Evolutionary conservation across 495 filamentous ascomycete species (phyloP), one percentile per base, ranked within the genome.

Genomic region (Hypoxylon rickii): DNA sequence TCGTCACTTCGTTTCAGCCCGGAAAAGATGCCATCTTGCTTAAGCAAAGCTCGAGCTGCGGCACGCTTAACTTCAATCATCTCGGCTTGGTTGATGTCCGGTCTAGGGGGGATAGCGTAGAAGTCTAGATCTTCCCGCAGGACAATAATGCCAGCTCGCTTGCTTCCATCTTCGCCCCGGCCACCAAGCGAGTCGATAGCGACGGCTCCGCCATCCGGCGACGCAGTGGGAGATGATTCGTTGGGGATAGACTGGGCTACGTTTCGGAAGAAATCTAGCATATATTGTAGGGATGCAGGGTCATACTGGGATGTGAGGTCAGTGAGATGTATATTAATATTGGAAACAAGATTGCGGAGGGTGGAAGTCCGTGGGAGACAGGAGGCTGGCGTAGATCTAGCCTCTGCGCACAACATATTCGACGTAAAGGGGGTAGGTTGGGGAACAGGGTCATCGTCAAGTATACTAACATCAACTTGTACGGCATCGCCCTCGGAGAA

Each of bases 211-310:
- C 77, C 67, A 20, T 87, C 86, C 2, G 80, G 79, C 7, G 79
- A 83, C 33, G 82, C 76, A 32, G 75, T 81, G 7, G 83, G 80
- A 8, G 88, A 87, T 8, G 80, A 75, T 34, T 87, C 82, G 19
- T 81, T 81, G 8, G 92, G 92, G 44, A 99, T 97, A 21, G 89
- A 93, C 66, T 96, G 90, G 22, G 94, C 93, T 44, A 99, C 92
- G 43, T 84, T 85, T 34, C 94, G 90, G 79, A 99, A 99, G 76
- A 99, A 99, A 59, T 97, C 94, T 41, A 99, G 83, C 95, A 99
- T 99, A 77, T 97, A 99, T 72, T 97, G 90, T 19, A 99, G 82
- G 29, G 92, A 96, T 19, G 86, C 84, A 21, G 94, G 93, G 70
- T 99, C 94, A 74, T 97, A 99, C 94, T 98, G 76, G 51, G 77